These are phyloP conservation scores for Annulohypoxylon nitens DNA, from an alignment of 495 filamentous ascomycete genomes.

Conservation along the genomic window DNA sequence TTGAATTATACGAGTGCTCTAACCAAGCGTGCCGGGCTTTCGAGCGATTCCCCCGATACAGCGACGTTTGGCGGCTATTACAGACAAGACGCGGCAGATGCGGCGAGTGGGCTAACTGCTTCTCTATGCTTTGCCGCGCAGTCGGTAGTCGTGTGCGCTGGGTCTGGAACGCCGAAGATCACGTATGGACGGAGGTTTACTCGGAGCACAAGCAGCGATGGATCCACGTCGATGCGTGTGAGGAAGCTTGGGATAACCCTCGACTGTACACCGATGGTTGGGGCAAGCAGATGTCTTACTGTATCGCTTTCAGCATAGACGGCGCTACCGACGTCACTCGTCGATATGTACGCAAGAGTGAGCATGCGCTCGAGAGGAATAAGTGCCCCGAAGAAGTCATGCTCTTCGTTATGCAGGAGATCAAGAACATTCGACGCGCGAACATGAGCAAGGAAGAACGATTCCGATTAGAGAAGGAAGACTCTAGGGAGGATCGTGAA, in stretches of 20 bases:
- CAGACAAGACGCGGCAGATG: conserved; percentile 86
- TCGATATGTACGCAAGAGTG: conserved; percentile 88
- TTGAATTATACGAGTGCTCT: conserved; percentile 91
- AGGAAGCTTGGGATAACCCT: conserved; percentile 96
- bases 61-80: conserved; percentile 93
- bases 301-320: conserved; percentile 95
- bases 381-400: conserved; percentile 89
- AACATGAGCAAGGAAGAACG: conserved; percentile 84
- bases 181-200: conserved; percentile 98
- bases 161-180: conserved; percentile 99
- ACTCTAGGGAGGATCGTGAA: conserved; percentile 86
- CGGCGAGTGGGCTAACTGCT: conserved; percentile 99
- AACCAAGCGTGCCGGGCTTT: conserved; percentile 74
- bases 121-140: conserved; percentile 97
- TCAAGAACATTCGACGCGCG: conserved; percentile 81
- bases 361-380: conserved; percentile 77
- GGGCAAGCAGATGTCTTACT: conserved; percentile 95
- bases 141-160: conserved; percentile 91
- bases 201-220: conserved; percentile 93
- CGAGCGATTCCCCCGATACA: conserved; percentile 94
- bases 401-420: conserved; percentile 89
- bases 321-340: conserved; percentile 96
- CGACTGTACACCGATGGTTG: conserved; percentile 94
- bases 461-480: conserved; percentile 87
- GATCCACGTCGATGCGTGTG: conserved; percentile 97